A percentile compares a stretch with the other conserved stretches of the same genome.
Conservation (phyloP, 108 stramenopile genomes). For the Asterionellopsis glacialis region DNA sequence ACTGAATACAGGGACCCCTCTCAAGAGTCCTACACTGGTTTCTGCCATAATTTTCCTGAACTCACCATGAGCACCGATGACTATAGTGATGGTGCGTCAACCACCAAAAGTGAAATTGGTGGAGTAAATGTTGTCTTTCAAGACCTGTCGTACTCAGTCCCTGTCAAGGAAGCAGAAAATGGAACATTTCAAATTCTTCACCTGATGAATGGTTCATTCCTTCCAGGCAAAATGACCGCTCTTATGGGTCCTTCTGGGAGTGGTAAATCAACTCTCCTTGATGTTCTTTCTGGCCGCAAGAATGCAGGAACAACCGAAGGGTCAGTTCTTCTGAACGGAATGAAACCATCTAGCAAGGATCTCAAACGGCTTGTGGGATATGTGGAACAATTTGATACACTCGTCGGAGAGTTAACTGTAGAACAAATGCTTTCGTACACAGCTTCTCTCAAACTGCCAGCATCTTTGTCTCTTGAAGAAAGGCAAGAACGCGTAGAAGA, state of each 20-base stretch:
- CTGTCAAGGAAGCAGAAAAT: constrained; percentile 1
- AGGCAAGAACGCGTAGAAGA: constrained; percentile 27
- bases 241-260: constrained; percentile 43
- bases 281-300: constrained; percentile 30
- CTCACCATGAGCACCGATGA: too few relatives aligned
- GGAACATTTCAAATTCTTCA: constrained; percentile 9
- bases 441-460: constrained; percentile 31
- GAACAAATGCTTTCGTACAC: constrained; percentile 48
- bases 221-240: constrained; percentile 33
- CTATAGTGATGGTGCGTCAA: not conserved
- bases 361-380: constrained; percentile 43
- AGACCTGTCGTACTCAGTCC: constrained; percentile 9
- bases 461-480: not conserved
- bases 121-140: constrained; percentile 8
- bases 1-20: too few relatives aligned
- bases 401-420: constrained; percentile 54
- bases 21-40: too few relatives aligned
- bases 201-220: constrained; percentile 8
- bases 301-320: constrained; percentile 16
- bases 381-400: constrained; percentile 49
- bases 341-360: constrained; percentile 23
- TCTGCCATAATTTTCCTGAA: too few relatives aligned
- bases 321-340: constrained; percentile 32
- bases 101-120: not conserved
- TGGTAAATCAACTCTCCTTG: constrained; percentile 44